Percentiles rank a stretch among this genome's conserved stretches.
phyloP scores from a whole-genome alignment of 768 basidiomycete genomes.

The Nidularia sp. region DNA sequence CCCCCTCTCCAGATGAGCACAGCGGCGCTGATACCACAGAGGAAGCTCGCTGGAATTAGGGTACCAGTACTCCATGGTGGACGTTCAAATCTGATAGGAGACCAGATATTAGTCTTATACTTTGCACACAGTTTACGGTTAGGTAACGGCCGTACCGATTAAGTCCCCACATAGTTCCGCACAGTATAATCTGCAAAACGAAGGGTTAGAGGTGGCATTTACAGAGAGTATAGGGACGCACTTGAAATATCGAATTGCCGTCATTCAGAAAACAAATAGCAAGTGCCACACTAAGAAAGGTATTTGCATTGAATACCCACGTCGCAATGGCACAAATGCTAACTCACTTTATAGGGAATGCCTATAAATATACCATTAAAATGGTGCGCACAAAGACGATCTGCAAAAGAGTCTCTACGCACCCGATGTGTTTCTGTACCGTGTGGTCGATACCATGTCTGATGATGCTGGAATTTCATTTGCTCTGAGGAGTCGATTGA shows the following conservation, averaged over 20 bases:
- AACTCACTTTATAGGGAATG: conserved; percentile 63
- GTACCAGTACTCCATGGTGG: conserved; percentile 66
- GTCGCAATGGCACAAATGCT: conserved; percentile 1
- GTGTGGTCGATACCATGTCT: conserved; percentile 87
- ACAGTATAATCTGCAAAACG: conserved; percentile 49
- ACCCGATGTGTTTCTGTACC: conserved; percentile 78
- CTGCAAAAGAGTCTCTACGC: conserved; percentile 9
- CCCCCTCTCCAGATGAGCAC: conserved; percentile 75
- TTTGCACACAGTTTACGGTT: too few species aligned
- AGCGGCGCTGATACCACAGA: conserved; percentile 73
- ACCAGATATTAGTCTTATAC: background rate
- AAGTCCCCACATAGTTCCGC: conserved; percentile 79
- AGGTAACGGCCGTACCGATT: conserved; percentile 39
- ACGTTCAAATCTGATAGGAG: conserved; percentile 43
- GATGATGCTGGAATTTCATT: conserved; percentile 59
- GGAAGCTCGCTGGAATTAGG: conserved; percentile 70
- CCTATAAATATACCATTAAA: conserved; percentile 30
- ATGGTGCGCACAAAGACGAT: background rate
- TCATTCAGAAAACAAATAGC: conserved; percentile 71
- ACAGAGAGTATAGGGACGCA: conserved; percentile 9
- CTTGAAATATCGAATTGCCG: conserved; percentile 81
- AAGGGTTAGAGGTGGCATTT: background rate
- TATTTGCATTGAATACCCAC: background rate
- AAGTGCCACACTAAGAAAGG: conserved; percentile 50
- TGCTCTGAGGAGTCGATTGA: conserved; percentile 42